Evolutionary conservation across 2,329 filamentous ascomycete species (phyloP).

Genomic region (Alternaria postmessia): DNA sequence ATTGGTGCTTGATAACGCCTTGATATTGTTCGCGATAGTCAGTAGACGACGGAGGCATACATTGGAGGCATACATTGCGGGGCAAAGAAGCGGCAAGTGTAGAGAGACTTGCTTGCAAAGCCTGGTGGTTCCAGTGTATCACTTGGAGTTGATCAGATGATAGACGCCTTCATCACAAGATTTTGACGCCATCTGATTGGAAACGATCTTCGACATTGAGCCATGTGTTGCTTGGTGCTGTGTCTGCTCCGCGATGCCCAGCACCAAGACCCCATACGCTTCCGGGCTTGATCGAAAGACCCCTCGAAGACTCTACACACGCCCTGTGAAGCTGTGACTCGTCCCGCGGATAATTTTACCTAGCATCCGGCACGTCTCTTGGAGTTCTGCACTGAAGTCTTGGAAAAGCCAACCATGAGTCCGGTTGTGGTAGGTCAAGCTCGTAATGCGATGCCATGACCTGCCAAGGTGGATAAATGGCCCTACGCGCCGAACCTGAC

Average conservation of each 20-base stretch:
- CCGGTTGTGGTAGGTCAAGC: slow-evolving; percentile 10
- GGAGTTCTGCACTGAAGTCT: not conserved
- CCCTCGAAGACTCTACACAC: not conserved
- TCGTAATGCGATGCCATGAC: slow-evolving; percentile 14
- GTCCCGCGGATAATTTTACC: slow-evolving; percentile 21
- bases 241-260: slow-evolving; percentile 1
- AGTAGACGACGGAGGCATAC: not conserved
- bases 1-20: slow-evolving; percentile 7
- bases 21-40: not conserved
- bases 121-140: not conserved
- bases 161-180: not conserved
- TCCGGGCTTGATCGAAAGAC: not conserved
- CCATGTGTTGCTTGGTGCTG: not conserved
- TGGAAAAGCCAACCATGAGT: slow-evolving; percentile 4
- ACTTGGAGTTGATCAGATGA: not conserved
- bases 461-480: slow-evolving; percentile 32
- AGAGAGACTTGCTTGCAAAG: not conserved
- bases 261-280: slow-evolving; percentile 8
- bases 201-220: not conserved
- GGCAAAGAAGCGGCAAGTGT: not conserved
- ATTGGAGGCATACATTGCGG: too few species aligned
- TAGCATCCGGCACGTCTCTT: slow-evolving; percentile 16
- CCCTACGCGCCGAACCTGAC: slow-evolving; percentile 17
- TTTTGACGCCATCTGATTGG: not conserved
- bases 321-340: slow-evolving; percentile 15